These are phyloP conservation scores for Malassezia japonica DNA, from an alignment of 1,284 basidiomycete species.

Conservation along the genomic window DNA sequence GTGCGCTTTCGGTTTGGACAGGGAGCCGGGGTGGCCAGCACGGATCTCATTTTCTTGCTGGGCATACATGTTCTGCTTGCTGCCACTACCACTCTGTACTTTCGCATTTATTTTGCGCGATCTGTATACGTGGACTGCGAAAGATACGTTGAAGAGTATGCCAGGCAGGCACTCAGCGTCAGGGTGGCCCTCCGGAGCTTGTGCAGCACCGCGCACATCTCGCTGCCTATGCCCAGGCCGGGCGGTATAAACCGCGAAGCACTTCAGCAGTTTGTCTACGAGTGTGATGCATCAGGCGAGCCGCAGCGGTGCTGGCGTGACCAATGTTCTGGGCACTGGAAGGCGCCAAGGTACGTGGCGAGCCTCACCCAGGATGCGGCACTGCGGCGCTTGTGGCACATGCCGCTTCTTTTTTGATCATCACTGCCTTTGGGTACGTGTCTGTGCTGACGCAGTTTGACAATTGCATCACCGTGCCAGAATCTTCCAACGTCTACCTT, in stretches of 20 bases:
- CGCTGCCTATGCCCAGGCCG: background rate
- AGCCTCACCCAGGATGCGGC: conserved; percentile 4
- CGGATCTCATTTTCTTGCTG: too few species aligned
- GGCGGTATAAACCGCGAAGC: background rate
- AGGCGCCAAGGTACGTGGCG: background rate
- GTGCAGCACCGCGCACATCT: background rate
- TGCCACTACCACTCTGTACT: background rate
- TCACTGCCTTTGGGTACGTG: conserved; percentile 10
- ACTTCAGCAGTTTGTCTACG: background rate
- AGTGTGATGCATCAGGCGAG: background rate
- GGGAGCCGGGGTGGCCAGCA: too few species aligned
- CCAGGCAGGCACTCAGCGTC: background rate
- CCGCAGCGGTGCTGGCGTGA: conserved; percentile 13
- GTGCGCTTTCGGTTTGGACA: too few species aligned
- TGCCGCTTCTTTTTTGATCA: conserved; percentile 15
- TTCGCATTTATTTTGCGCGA: background rate
- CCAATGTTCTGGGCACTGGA: conserved; percentile 7
- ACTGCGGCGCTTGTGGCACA: conserved; percentile 8
- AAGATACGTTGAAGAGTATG: background rate
- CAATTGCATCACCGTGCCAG: background rate
- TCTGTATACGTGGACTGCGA: background rate
- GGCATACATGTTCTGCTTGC: background rate
- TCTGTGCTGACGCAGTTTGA: background rate
- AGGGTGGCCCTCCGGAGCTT: background rate
- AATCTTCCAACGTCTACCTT: background rate